Conservation (phyloP, 805 yeast genomes). For the Starmerella geochares region DNA sequence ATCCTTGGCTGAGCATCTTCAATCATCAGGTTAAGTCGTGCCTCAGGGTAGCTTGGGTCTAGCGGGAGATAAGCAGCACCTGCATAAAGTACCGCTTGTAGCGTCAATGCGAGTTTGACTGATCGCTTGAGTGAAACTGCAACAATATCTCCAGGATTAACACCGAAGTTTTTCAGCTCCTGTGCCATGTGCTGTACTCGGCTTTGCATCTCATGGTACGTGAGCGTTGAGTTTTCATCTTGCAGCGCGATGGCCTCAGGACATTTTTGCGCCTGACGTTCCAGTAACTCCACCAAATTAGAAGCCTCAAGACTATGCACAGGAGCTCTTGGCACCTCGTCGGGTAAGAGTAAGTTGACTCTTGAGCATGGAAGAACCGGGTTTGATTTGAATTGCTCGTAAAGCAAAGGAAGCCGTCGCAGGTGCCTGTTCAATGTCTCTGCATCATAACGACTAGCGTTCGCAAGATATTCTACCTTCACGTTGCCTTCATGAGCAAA, state of each 20-base stretch:
- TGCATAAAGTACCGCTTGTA: constrained; percentile 9
- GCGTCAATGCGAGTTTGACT: constrained; percentile 5
- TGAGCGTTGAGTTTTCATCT: constrained; percentile 2
- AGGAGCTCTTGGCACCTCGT: background rate
- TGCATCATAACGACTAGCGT: constrained; percentile 11
- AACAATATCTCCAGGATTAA: constrained; percentile 13
- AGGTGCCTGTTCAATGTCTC: constrained; percentile 7
- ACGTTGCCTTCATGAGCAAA: background rate
- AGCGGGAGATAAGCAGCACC: constrained; percentile 18
- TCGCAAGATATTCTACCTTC: constrained; percentile 17
- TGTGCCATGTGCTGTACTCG: background rate
- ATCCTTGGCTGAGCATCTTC: constrained; percentile 15
- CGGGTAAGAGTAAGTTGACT: constrained; percentile 2
- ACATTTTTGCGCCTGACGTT: background rate
- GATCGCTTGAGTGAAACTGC: constrained; percentile 14
- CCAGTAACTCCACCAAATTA: constrained; percentile 2
- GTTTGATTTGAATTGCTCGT: constrained; percentile 6
- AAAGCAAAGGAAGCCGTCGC: constrained; percentile 5
- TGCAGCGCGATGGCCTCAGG: constrained; percentile 9
- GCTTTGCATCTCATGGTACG: constrained; percentile 7
- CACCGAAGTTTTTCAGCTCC: constrained; percentile 1
- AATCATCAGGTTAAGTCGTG: constrained; percentile 13
- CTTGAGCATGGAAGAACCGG: background rate
- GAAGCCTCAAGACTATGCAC: background rate
- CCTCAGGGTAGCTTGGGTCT: constrained; percentile 14